These are phyloP conservation scores for Chlamydomonas sphaeroides DNA, from an alignment of 139 green algal species.

Conservation along the genomic window DNA sequence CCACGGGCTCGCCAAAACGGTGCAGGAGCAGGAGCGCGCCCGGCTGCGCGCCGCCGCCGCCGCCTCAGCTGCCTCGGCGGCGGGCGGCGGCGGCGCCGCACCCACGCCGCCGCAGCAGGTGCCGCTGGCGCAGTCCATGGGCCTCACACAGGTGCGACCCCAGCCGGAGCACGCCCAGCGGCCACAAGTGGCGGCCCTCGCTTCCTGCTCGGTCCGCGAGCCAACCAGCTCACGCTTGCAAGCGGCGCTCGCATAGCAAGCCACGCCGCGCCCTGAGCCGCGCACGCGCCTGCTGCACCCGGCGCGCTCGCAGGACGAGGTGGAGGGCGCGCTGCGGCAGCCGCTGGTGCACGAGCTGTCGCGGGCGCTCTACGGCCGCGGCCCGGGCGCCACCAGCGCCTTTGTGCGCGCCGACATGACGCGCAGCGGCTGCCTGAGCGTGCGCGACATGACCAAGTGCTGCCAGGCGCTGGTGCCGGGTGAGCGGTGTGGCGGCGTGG, in stretches of 20 bases:
- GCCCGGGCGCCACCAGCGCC: not conserved
- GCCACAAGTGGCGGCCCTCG: no score
- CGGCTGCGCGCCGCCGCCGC: not conserved
- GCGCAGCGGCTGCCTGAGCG: not conserved
- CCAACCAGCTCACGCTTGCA: no score
- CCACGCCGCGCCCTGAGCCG: no score
- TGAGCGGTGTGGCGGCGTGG: no score
- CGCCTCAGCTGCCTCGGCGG: not conserved
- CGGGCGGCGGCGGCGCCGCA: no score
- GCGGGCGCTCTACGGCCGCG: conserved; percentile 30
- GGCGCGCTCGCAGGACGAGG: no score
- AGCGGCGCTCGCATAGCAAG: no score
- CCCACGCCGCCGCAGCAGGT: not conserved
- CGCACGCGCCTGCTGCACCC: no score
- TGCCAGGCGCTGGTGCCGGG: conserved; percentile 39
- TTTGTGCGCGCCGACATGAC: conserved; percentile 12
- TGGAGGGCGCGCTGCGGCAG: not conserved
- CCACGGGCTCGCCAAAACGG: not conserved
- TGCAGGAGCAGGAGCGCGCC: not conserved
- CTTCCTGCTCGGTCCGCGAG: no score
- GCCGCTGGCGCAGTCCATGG: not conserved
- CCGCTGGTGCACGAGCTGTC: conserved; percentile 28
- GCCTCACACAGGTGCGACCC: no score
- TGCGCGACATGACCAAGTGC: conserved; percentile 12
- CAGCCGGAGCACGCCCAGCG: no score